Base-by-base conservation (phyloP, 768 basidiomycete genomes). In the Neoboletus brunneissimus region DNA sequence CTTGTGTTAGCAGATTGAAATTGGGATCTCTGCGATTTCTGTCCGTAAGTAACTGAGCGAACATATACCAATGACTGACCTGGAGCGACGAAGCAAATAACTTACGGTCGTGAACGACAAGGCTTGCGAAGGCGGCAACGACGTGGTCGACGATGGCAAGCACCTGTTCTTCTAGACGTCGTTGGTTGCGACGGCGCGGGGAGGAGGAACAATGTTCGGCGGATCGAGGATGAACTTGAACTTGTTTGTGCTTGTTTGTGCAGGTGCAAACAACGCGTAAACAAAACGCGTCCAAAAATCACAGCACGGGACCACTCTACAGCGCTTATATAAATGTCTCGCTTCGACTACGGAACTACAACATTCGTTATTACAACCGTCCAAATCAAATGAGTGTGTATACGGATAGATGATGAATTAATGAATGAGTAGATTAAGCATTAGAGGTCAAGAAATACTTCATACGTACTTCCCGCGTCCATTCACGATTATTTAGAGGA, bases 171-270 rank as follows among this genome's bases (percentile, higher is more conserved):
- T 34, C 32, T 55, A 46, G 53, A 46, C 57, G 37, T 48, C 58
- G 58, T 57, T 63, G 43, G 55, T 53, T 62, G 56, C 58, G 51
- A 64, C 45, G 61, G 54, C 55, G 59, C 60, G 42, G 48, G 25
- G 50, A 51, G 63, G 51, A 63, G 60, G 63, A 61, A 67, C 60
- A 49, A 40, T 16, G 46, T 10, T 52, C 47, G 43, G 12, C 27
- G 1, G 29, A 6, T 32, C 44, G 38, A 20, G 32, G 20, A 57
- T 22, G 58, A 73, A 73, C 22, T 73, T 56, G 72, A 71, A 71
- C 70, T 65, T 71, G 58, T 71, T 71, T 71, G 71, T 53, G 41
- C 48, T 55, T 72, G 72, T 73, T 60, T 69, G 61, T 10, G 29
- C 20, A 31, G 0, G 9, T 3, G 23, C 48, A 71, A 71, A 71